Conservation (phyloP, 2,329 filamentous ascomycete species). For the Alternaria triticimaculans region DNA sequence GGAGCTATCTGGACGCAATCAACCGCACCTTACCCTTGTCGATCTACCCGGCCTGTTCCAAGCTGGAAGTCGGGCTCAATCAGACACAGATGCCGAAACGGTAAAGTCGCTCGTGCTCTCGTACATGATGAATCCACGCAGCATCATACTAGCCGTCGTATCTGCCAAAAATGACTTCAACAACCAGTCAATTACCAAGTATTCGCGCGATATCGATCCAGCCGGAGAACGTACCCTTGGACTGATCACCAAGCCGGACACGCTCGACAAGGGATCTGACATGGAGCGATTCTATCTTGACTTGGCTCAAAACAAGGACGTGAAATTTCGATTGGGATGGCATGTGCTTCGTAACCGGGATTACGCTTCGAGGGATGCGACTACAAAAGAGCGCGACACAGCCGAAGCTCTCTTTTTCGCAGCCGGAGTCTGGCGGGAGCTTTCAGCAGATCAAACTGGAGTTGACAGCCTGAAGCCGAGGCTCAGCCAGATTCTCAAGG, state of each 20-base stretch:
- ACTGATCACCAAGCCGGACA: conserved; percentile 64
- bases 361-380: conserved; percentile 34
- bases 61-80: conserved; percentile 37
- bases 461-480: conserved; percentile 21
- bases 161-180: conserved; percentile 56
- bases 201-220: conserved; percentile 57
- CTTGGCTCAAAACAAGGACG: conserved; percentile 48
- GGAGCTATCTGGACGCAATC: conserved; percentile 29
- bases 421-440: conserved; percentile 39
- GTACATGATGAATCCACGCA: conserved; percentile 66
- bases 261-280: conserved; percentile 47
- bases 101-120: conserved; percentile 49
- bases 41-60: conserved; percentile 51
- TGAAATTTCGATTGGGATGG: conserved; percentile 57
- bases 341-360: conserved; percentile 60
- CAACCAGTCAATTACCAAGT: conserved; percentile 63
- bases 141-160: conserved; percentile 62
- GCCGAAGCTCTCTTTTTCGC: conserved; percentile 47
- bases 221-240: conserved; percentile 58
- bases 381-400: conserved; percentile 47
- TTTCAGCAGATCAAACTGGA: conserved; percentile 41
- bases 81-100: conserved; percentile 39
- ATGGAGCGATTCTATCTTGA: conserved; percentile 51
- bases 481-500: conserved; percentile 30
- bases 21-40: conserved; percentile 39